Conservation (phyloP, 345 rosid species). For the Eucalyptus marginata region DNA sequence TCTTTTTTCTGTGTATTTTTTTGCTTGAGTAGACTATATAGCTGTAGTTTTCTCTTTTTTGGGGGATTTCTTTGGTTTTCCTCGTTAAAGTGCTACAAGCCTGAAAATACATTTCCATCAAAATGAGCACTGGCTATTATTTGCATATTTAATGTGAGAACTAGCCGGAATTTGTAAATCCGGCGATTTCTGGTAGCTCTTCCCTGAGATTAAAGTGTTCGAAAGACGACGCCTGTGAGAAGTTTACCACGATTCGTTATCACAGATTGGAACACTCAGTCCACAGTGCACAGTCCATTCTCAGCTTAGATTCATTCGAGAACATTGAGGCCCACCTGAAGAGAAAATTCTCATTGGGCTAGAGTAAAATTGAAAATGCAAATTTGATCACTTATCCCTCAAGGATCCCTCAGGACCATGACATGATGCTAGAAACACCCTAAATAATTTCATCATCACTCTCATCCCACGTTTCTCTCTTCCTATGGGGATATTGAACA, state of each 20-base stretch:
- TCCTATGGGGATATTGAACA: neutral
- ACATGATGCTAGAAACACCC: neutral
- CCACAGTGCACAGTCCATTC: neutral
- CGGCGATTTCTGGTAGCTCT: neutral
- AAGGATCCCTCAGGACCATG: neutral
- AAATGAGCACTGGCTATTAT: neutral
- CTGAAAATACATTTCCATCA: neutral
- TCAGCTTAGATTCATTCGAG: neutral
- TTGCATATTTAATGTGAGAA: neutral
- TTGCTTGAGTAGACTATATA: too few species aligned
- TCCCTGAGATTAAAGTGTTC: neutral
- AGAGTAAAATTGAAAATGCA: neutral
- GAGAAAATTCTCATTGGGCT: neutral
- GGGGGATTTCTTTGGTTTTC: neutral
- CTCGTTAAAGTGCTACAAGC: neutral
- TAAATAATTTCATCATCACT: neutral
- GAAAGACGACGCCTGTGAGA: neutral
- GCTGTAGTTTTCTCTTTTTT: neutral
- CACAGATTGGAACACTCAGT: neutral
- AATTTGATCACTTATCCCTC: neutral
- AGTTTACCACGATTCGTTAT: neutral
- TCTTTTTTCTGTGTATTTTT: too few species aligned
- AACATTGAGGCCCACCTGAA: neutral
- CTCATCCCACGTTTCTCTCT: neutral
- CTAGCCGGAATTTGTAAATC: neutral